Evolutionary conservation across 1,284 basidiomycete species (phyloP).

Genomic region (Caloboletus inedulis): DNA sequence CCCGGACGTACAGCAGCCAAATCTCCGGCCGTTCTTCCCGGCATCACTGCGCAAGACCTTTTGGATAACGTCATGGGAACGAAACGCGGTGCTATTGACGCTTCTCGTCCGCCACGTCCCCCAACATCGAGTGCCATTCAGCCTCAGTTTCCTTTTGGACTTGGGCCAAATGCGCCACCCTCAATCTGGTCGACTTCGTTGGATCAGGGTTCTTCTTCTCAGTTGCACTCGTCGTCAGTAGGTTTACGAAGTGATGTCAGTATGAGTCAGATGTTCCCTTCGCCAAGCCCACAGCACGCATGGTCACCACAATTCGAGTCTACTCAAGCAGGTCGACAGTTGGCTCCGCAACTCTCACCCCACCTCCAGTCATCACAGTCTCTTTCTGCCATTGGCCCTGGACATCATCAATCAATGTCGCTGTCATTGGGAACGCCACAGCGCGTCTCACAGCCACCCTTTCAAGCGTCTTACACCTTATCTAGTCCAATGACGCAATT

Average conservation of each 20-base stretch:
- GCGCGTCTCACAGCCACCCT: constrained; percentile 10
- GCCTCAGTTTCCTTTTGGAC: constrained; percentile 44
- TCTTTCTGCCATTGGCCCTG: constrained; percentile 8
- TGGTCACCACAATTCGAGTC: constrained; percentile 26
- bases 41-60: constrained; percentile 61
- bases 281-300: constrained; percentile 9
- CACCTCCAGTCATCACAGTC: constrained; percentile 16
- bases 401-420: constrained; percentile 19
- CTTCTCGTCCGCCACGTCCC: constrained; percentile 25
- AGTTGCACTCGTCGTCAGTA: constrained; percentile 13
- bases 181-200: constrained; percentile 57
- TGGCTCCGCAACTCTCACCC: constrained; percentile 4
- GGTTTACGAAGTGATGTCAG: constrained; percentile 20
- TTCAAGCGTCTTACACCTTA: constrained; percentile 12
- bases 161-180: constrained; percentile 38
- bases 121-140: constrained; percentile 35
- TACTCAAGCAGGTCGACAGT: constrained; percentile 15
- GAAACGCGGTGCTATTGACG: constrained; percentile 17
- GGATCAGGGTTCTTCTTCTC: constrained; percentile 40
- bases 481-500: constrained; percentile 12
- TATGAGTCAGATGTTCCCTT: constrained; percentile 20
- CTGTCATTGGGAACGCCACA: constrained; percentile 12
- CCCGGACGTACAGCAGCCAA: constrained; percentile 19
- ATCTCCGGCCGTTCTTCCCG: constrained; percentile 25
- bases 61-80: constrained; percentile 52